These are phyloP conservation scores for Globisporangium uncinulatum DNA, from an alignment of 352 stramenopile genomes.

Conservation along the genomic window DNA sequence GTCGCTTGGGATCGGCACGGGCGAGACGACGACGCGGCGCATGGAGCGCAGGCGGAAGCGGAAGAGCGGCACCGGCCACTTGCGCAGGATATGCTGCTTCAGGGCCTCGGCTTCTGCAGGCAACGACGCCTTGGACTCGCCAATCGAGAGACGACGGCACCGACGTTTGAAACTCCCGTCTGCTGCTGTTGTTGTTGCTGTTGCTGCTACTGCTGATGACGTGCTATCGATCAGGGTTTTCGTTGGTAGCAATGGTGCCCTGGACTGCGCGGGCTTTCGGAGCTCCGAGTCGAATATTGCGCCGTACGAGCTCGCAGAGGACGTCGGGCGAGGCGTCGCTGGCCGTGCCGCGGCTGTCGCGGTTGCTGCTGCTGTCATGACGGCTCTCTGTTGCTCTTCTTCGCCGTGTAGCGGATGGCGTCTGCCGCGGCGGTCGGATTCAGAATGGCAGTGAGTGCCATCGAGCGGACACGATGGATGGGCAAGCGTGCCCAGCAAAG, in stretches of 20 bases:
- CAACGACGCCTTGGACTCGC: neutral
- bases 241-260: neutral
- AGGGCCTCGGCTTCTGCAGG: conserved; percentile 11
- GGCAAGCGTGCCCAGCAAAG: no score
- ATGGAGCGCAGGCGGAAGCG: conserved; percentile 38
- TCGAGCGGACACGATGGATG: no score
- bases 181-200: neutral
- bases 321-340: neutral
- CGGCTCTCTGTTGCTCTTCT: neutral
- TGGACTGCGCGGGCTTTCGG: neutral
- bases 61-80: conserved; percentile 14
- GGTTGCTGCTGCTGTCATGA: neutral
- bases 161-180: neutral
- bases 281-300: neutral
- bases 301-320: neutral
- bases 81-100: conserved; percentile 15
- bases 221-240: neutral
- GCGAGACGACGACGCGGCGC: conserved; percentile 30
- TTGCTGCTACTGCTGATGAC: neutral
- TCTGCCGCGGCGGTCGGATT: no score
- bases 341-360: neutral
- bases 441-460: no score
- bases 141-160: neutral
- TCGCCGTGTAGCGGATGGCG: no score
- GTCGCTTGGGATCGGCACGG: conserved; percentile 34